Percentiles rank a stretch among this genome's conserved stretches.
These are phyloP conservation scores for Populus hybrid DNA, from an alignment of 441 rosid species.

Conservation along the genomic window DNA sequence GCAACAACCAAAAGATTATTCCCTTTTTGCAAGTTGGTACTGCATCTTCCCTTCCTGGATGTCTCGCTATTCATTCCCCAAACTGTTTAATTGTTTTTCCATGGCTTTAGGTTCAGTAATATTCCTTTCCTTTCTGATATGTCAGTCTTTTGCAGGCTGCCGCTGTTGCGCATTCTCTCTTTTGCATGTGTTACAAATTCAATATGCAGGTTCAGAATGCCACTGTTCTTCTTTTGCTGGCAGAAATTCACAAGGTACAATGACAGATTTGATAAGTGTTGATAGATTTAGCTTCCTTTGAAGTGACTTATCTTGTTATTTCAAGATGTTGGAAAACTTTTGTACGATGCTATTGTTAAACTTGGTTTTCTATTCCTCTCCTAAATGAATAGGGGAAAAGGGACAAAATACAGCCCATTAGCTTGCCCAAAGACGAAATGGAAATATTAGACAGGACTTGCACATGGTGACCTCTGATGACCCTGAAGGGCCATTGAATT, in stretches of 20 bases:
- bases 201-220: slow-evolving; percentile 92
- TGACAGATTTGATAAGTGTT: slow-evolving; percentile 7
- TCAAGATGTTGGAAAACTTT: background rate
- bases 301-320: background rate
- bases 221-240: slow-evolving; percentile 82
- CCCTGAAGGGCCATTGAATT: background rate
- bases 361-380: background rate
- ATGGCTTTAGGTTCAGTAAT: background rate
- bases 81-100: background rate
- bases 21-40: background rate
- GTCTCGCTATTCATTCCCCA: background rate
- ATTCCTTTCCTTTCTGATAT: slow-evolving; percentile 19
- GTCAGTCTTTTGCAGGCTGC: slow-evolving; percentile 67
- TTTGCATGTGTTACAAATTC: slow-evolving; percentile 90
- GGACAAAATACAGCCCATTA: background rate
- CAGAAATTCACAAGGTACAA: slow-evolving; percentile 95
- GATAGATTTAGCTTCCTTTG: slow-evolving; percentile 5
- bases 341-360: background rate
- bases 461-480: background rate
- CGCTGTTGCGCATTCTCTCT: slow-evolving; percentile 79
- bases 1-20: background rate
- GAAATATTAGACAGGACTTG: background rate
- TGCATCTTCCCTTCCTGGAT: background rate
- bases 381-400: background rate
- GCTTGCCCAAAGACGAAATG: background rate